A percentile compares a stretch with the other conserved stretches of the same genome.
Conservation (phyloP, 1,139 yeast species). For the Torulaspora globosa region DNA sequence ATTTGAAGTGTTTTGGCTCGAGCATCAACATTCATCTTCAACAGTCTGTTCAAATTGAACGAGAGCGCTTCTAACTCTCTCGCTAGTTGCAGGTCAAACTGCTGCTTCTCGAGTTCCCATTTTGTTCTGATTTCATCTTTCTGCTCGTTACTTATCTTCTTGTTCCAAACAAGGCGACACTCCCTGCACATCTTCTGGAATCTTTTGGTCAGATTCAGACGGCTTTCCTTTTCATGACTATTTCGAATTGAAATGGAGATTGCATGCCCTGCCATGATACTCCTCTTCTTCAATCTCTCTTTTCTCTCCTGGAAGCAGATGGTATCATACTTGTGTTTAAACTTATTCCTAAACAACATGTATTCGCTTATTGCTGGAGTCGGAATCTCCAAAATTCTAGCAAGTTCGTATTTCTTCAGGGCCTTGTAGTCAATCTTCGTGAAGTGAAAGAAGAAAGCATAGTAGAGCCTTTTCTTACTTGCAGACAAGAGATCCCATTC, state of each 20-base stretch:
- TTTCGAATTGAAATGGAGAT: conserved; percentile 2
- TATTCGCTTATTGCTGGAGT: conserved; percentile 28
- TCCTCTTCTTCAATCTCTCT: conserved; percentile 4
- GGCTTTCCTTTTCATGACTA: not conserved
- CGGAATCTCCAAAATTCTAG: conserved; percentile 23
- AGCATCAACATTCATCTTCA: conserved; percentile 6
- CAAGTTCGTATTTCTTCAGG: conserved; percentile 22
- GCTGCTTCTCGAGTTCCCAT: conserved; percentile 13
- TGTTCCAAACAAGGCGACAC: conserved; percentile 26
- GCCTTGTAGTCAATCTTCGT: conserved; percentile 14
- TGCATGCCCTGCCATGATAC: not conserved
- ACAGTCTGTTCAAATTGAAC: conserved; percentile 12
- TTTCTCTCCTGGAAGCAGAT: conserved; percentile 13
- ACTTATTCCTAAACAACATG: conserved; percentile 25
- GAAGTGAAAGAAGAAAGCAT: conserved; percentile 24
- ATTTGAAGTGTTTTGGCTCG: conserved; percentile 3
- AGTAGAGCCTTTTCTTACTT: conserved; percentile 23
- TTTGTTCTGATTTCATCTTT: conserved; percentile 17
- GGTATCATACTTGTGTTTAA: conserved; percentile 20
- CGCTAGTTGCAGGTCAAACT: conserved; percentile 17
- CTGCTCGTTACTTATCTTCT: conserved; percentile 19
- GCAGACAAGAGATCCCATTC: conserved; percentile 28
- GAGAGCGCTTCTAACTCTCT: conserved; percentile 16
- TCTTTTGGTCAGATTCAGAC: conserved; percentile 13
- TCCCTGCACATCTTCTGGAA: conserved; percentile 29